Conservation (phyloP, 805 yeast genomes). For the Saturnispora ahearnii region DNA sequence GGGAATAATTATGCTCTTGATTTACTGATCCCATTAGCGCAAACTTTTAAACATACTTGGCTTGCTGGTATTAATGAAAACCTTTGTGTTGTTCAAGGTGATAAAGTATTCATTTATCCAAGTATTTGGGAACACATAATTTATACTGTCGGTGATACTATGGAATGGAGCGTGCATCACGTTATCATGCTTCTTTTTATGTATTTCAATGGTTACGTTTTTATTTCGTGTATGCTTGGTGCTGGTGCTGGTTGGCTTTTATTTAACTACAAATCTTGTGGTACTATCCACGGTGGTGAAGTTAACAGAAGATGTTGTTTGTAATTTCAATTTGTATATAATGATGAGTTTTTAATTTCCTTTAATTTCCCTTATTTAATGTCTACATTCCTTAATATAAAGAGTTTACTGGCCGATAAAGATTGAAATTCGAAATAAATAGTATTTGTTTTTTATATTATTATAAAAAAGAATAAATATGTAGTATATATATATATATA, state of each 20-base stretch:
- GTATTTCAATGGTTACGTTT: conserved; percentile 18
- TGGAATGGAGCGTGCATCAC: conserved; percentile 17
- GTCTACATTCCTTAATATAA: background rate
- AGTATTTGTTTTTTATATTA: too few relatives aligned
- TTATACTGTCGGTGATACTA: conserved; percentile 12
- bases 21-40: conserved; percentile 9
- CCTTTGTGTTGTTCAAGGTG: conserved; percentile 9
- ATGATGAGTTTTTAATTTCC: background rate
- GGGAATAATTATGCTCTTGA: conserved; percentile 3
- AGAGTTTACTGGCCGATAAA: too few relatives aligned
- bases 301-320: conserved; percentile 17
- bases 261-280: conserved; percentile 10
- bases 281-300: conserved; percentile 5
- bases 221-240: conserved; percentile 17
- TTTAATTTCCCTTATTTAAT: background rate
- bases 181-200: conserved; percentile 16
- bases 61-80: conserved; percentile 10
- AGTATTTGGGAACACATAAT: conserved; percentile 12
- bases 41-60: conserved; percentile 15
- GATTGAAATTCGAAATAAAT: too few relatives aligned
- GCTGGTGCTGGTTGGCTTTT: conserved; percentile 15
- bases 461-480: background rate
- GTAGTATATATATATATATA: conserved; percentile 1
- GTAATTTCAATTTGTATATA: conserved; percentile 4
- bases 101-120: conserved; percentile 14